Percentiles rank a stretch among this genome's conserved stretches.
Evolutionary conservation across 495 filamentous ascomycete genomes (phyloP).

Genomic region (Talaromyces nanjingensis): DNA sequence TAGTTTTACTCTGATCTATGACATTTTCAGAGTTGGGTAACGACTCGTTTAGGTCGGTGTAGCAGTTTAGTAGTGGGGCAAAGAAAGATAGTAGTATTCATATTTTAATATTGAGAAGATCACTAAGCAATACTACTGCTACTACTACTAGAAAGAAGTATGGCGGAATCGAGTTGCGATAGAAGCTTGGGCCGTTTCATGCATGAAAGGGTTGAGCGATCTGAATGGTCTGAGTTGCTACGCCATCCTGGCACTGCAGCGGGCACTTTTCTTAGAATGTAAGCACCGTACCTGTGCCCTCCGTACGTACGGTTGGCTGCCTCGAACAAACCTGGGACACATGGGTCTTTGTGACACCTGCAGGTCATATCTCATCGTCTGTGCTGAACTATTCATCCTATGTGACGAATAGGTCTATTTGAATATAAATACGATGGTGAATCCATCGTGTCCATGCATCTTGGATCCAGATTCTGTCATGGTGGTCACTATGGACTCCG

Average conservation of each 20-base stretch:
- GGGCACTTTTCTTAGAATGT: conserved; percentile 1
- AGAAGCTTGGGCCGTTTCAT: neutral
- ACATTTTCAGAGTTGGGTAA: neutral
- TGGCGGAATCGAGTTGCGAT: neutral
- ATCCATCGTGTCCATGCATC: neutral
- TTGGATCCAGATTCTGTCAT: neutral
- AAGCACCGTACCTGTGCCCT: neutral
- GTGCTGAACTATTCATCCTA: neutral
- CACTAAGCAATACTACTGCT: neutral
- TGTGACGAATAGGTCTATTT: too few relatives aligned
- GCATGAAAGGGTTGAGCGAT: neutral
- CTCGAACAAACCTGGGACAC: neutral
- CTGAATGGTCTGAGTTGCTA: neutral
- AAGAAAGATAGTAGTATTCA: neutral
- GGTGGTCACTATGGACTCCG: neutral
- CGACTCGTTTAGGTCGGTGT: neutral
- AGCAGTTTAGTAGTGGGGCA: neutral
- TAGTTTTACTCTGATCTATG: neutral
- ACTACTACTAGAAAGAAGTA: neutral
- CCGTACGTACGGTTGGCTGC: neutral
- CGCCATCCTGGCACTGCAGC: conserved; percentile 3
- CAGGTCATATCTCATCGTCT: neutral
- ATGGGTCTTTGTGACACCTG: conserved; percentile 4
- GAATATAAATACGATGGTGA: neutral
- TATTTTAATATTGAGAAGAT: neutral